Evolutionary conservation across 495 filamentous ascomycete genomes (phyloP).

Genomic region (Podospora anserina): DNA sequence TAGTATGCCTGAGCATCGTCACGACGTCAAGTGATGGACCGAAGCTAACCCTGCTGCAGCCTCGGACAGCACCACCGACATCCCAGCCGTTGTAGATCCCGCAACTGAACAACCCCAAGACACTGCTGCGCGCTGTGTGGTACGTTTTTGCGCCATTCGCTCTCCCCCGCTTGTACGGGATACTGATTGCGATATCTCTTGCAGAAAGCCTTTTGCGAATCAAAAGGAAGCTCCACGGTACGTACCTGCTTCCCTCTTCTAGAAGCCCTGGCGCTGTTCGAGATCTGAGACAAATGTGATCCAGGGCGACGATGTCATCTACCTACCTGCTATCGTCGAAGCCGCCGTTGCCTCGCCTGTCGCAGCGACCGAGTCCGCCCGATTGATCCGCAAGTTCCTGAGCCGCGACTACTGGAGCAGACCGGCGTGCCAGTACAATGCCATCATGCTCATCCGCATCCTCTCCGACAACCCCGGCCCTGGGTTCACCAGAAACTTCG

Average conservation of each 20-base stretch:
- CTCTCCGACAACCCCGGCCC: conserved; percentile 86
- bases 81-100: conserved; percentile 23
- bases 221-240: conserved; percentile 62
- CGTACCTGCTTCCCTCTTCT: conserved; percentile 22
- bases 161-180: not conserved
- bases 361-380: conserved; percentile 75
- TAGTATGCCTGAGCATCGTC: conserved; percentile 2
- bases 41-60: not conserved
- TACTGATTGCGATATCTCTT: conserved; percentile 7
- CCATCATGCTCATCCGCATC: conserved; percentile 93
- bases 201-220: conserved; percentile 71
- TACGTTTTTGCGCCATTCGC: conserved; percentile 25
- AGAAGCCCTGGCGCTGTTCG: not conserved
- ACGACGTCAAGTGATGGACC: not conserved
- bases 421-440: conserved; percentile 85
- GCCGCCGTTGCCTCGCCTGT: conserved; percentile 84
- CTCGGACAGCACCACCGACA: conserved; percentile 12
- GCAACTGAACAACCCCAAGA: conserved; percentile 54
- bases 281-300: conserved; percentile 5
- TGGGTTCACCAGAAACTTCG: conserved; percentile 83
- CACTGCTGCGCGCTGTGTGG: conserved; percentile 53
- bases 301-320: conserved; percentile 82
- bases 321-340: conserved; percentile 93
- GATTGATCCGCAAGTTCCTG: conserved; percentile 77
- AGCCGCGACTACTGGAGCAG: conserved; percentile 56